Evolutionary conservation across 2,329 filamentous ascomycete genomes (phyloP).

Genomic region (Penicillium sp.): DNA sequence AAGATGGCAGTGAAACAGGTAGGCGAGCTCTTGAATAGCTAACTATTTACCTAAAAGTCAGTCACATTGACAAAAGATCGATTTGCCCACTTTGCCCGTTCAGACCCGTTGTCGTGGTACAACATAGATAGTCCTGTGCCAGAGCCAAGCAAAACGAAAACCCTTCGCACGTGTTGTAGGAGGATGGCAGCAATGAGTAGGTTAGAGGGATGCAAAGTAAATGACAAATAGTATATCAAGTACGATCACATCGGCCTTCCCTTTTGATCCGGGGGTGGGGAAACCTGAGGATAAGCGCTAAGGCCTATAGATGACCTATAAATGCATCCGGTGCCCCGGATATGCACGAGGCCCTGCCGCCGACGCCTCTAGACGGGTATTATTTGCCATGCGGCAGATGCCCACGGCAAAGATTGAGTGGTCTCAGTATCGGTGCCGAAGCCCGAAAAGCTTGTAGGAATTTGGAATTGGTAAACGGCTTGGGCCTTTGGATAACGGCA

Average conservation of each 20-base stretch:
- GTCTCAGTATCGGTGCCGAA: not conserved
- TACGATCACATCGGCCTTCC: too few species aligned
- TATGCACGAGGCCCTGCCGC: not conserved
- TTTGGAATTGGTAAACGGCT: constrained; percentile 8
- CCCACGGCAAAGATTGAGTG: not conserved
- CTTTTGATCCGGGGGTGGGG: not conserved
- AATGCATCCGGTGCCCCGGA: not conserved
- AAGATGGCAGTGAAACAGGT: not conserved
- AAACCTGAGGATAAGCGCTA: not conserved
- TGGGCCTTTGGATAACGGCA: not conserved
- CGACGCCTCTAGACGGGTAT: not conserved
- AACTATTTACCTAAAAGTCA: too few species aligned
- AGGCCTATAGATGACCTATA: not conserved
- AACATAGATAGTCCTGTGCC: not conserved
- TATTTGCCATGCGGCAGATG: not conserved
- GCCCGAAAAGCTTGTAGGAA: not conserved
- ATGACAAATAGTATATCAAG: not conserved
- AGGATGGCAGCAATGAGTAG: not conserved
- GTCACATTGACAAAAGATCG: not conserved
- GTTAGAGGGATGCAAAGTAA: not conserved
- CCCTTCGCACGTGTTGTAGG: too few species aligned
- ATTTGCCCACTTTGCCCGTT: not conserved
- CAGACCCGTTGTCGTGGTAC: too few species aligned
- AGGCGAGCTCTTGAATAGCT: too few species aligned
- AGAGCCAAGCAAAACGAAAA: not conserved